Conservation (phyloP, 2,329 filamentous ascomycete genomes). For the Fusarium sp. region DNA sequence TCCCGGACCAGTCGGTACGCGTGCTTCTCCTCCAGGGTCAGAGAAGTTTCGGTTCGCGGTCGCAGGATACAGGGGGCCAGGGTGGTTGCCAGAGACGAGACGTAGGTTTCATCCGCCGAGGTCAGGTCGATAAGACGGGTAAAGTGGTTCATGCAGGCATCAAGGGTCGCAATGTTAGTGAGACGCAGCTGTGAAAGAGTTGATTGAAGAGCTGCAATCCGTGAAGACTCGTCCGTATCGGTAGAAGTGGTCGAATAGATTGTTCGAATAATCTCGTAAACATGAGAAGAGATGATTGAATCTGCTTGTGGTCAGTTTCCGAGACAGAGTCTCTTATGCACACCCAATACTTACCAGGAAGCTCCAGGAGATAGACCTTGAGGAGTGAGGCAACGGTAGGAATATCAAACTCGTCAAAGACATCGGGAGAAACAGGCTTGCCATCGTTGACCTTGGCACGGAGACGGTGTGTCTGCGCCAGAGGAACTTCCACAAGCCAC, state of each 20-base stretch:
- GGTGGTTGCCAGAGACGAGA: constrained; percentile 77
- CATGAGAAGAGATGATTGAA: constrained; percentile 96
- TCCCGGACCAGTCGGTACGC: constrained; percentile 91
- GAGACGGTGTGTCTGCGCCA: constrained; percentile 86
- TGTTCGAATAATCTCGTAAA: constrained; percentile 98
- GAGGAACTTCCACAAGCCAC: constrained; percentile 93
- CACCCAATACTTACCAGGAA: constrained; percentile 76
- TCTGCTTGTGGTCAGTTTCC: constrained; percentile 66
- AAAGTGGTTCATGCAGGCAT: constrained; percentile 98
- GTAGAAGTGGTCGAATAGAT: constrained; percentile 88
- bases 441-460: constrained; percentile 88
- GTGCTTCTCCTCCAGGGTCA: constrained; percentile 96
- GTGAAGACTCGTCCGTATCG: constrained; percentile 80
- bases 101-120: constrained; percentile 90
- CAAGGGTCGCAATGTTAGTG: constrained; percentile 98
- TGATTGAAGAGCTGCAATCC: constrained; percentile 92
- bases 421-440: constrained; percentile 79
- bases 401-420: constrained; percentile 90
- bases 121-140: constrained; percentile 96
- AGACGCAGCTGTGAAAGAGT: constrained; percentile 94
- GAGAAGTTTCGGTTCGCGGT: constrained; percentile 85
- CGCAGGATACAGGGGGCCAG: constrained; percentile 90
- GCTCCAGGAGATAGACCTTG: constrained; percentile 93
- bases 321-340: not conserved
- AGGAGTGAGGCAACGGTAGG: constrained; percentile 92